These are phyloP conservation scores for Uronychia setigera DNA, from an alignment of 73 alveolate genomes.

Conservation along the genomic window DNA sequence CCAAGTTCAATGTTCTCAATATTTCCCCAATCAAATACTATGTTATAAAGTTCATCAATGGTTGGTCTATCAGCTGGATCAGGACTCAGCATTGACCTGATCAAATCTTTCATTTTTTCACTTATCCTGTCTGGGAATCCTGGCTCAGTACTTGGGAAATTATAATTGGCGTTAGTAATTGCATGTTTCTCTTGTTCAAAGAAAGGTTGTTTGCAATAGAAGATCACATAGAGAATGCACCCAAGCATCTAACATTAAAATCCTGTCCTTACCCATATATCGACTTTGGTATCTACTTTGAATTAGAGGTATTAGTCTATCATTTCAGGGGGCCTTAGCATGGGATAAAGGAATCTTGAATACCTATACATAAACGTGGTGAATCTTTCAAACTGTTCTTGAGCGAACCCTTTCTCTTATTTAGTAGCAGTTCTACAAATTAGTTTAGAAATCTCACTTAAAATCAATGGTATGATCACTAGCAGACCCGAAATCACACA, in stretches of 20 bases:
- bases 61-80: conserved; percentile 89
- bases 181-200: conserved; percentile 90
- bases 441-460: conserved; percentile 7
- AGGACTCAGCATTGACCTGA: conserved; percentile 88
- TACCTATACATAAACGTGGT: conserved; percentile 90
- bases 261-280: conserved; percentile 71
- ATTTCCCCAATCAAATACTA: conserved; percentile 60
- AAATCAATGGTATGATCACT: conserved; percentile 67
- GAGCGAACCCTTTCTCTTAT: conserved; percentile 34
- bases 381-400: conserved; percentile 73
- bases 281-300: conserved; percentile 83
- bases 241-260: conserved; percentile 65
- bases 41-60: conserved; percentile 65
- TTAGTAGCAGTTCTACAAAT: conserved; percentile 29
- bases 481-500: conserved; percentile 94
- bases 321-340: conserved; percentile 95
- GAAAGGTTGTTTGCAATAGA: conserved; percentile 91
- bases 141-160: conserved; percentile 61
- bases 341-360: background rate
- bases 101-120: conserved; percentile 81
- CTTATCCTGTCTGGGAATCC: conserved; percentile 49
- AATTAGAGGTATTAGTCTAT: conserved; percentile 74
- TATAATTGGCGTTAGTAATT: conserved; percentile 83
- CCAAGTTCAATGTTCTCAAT: conserved; percentile 36
- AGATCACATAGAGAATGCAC: conserved; percentile 79